Conservation (phyloP, 495 filamentous ascomycete genomes). For the Aspergillus asperescens region DNA sequence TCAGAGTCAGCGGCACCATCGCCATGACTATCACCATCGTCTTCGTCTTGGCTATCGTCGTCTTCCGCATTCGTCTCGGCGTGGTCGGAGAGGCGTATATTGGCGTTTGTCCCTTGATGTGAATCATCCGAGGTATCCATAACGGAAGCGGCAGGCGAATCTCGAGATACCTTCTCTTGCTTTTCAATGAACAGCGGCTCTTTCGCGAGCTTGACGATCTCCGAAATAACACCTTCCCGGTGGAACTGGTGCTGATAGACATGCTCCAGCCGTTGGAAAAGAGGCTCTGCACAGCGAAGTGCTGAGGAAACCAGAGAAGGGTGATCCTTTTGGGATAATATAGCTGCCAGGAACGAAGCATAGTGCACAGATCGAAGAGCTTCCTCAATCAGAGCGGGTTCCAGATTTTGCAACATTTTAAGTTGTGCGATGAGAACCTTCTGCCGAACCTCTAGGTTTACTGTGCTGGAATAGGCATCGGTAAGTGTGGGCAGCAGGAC, state of each 20-base stretch:
- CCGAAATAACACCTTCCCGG: constrained; percentile 91
- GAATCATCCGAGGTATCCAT: constrained; percentile 23
- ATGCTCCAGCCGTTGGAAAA: constrained; percentile 73
- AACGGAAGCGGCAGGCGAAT: constrained; percentile 13
- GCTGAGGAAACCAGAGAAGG: constrained; percentile 78
- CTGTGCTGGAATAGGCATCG: constrained; percentile 95
- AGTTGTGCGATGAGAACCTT: constrained; percentile 92
- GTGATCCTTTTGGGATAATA: constrained; percentile 94
- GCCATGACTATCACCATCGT: constrained; percentile 48
- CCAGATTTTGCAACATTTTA: constrained; percentile 97
- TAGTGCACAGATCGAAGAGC: constrained; percentile 88
- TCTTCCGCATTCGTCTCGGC: constrained; percentile 33
- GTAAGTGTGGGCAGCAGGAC: constrained; percentile 96
- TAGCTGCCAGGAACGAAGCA: constrained; percentile 93
- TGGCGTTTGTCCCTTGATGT: constrained; percentile 6
- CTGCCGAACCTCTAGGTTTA: constrained; percentile 95
- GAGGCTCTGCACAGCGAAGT: constrained; percentile 79
- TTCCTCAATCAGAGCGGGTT: constrained; percentile 75
- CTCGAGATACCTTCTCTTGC: constrained; percentile 8
- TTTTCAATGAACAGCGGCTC: constrained; percentile 40
- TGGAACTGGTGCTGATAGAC: constrained; percentile 97
- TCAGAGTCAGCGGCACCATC: constrained; percentile 50
- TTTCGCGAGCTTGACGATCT: constrained; percentile 74
- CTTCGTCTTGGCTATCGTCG: constrained; percentile 51
- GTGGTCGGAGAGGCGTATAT: neutral